Evolutionary conservation across 148 eudicot genomes (phyloP).

Genomic region (Mesembryanthemum crystallinum): DNA sequence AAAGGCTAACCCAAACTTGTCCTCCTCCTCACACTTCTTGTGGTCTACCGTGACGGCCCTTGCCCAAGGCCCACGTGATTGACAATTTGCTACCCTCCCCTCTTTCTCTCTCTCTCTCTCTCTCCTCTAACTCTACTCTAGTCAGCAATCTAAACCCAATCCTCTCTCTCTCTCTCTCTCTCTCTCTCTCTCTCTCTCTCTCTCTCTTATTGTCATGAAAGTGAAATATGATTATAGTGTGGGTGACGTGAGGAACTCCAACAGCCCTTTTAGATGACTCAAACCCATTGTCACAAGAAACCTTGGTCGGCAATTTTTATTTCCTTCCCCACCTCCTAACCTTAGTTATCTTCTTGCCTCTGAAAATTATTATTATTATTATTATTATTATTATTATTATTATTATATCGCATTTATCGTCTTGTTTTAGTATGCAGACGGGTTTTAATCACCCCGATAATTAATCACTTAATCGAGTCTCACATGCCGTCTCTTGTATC

Average conservation of each 20-base stretch:
- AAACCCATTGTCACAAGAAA: constrained; percentile 52
- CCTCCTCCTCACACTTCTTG: constrained; percentile 12
- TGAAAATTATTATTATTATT: too few relatives aligned
- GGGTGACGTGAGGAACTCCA: constrained; percentile 73
- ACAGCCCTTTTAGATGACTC: constrained; percentile 33
- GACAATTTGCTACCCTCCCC: constrained; percentile 20
- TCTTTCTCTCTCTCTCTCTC: background rate
- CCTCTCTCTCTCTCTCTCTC: background rate
- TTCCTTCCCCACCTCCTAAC: background rate
- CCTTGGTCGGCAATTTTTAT: constrained; percentile 53
- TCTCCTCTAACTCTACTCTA: background rate
- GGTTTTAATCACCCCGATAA: constrained; percentile 11
- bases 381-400: too few relatives aligned
- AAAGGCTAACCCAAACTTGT: constrained; percentile 6
- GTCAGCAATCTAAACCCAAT: constrained; percentile 10
- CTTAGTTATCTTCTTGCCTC: background rate
- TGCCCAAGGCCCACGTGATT: constrained; percentile 35
- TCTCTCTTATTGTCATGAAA: constrained; percentile 23
- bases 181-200: background rate
- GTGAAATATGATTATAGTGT: constrained; percentile 25
- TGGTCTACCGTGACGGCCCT: constrained; percentile 40
- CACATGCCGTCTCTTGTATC: constrained; percentile 35
- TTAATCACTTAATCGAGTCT: constrained; percentile 17
- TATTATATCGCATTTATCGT: background rate
- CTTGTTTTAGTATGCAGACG: background rate